phyloP scores from a whole-genome alignment of 2,329 filamentous ascomycete genomes.

The Botrytis elliptica region DNA sequence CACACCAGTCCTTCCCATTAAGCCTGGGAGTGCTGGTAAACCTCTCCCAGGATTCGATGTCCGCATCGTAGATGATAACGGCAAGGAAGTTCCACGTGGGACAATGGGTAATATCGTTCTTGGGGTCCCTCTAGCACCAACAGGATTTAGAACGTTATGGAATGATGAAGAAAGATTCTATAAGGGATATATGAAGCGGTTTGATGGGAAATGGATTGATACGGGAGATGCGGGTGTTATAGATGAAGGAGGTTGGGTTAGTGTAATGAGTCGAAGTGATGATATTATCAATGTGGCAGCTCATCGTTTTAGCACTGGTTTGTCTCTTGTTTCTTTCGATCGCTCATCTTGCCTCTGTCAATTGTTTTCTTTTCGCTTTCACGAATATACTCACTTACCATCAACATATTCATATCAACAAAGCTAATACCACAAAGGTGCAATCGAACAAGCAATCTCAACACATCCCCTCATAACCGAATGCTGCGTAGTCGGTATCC shows the following conservation, averaged over 20 bases:
- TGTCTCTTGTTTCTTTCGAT: slow-evolving; percentile 33
- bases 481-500: slow-evolving; percentile 81
- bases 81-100: slow-evolving; percentile 66
- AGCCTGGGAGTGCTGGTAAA: slow-evolving; percentile 85
- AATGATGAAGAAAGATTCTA: slow-evolving; percentile 83
- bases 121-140: slow-evolving; percentile 77
- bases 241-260: slow-evolving; percentile 67
- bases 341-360: neutral
- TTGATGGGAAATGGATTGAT: slow-evolving; percentile 79
- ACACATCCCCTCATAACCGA: slow-evolving; percentile 77
- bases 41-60: slow-evolving; percentile 91
- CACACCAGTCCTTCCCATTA: slow-evolving; percentile 57
- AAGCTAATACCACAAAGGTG: slow-evolving; percentile 50
- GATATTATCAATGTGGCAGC: slow-evolving; percentile 97
- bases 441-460: slow-evolving; percentile 88
- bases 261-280: slow-evolving; percentile 66
- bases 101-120: slow-evolving; percentile 92
- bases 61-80: slow-evolving; percentile 76
- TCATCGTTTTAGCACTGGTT: slow-evolving; percentile 84
- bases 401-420: neutral
- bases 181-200: slow-evolving; percentile 78
- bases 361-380: neutral
- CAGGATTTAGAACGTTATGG: slow-evolving; percentile 83
- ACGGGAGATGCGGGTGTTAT: slow-evolving; percentile 89
- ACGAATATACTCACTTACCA: neutral